Base-by-base conservation (phyloP, 306 rosid species). In the Inga leiocalycina region DNA sequence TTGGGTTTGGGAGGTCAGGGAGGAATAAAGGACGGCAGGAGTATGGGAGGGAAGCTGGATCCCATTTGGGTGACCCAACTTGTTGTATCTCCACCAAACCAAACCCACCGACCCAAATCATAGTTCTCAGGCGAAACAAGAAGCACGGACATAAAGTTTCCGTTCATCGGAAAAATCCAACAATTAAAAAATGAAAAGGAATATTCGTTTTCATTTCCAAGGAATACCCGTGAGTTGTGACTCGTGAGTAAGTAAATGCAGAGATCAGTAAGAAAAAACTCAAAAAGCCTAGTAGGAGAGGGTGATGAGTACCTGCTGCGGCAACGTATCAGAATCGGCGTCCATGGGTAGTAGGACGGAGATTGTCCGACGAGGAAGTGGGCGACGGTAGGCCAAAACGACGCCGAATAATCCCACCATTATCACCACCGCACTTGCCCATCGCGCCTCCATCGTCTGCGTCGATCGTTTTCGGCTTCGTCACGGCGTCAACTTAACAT, bases 271-370 rank as follows among this genome's bases (percentile, higher is more conserved):
- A 10, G 54, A 0, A 16, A 62, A 17, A 52, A 16, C n/a, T 17
- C 4, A n/a, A 6, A 35, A 34, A 0, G 71, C 37, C 19, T 4
- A 41, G 24, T 37, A 8, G 30, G 32, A 19, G 8, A 71, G 51
- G 11, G n/a, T 24, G 67, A 1, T 24, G 22, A 1, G 39, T 66
- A 88, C 89, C 85, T 88, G 91, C 54, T 88, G 89, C 9, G 91
- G 91, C 0, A 84, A 52, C 35, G 41, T 22, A 5, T 71, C 34
- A 69, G 81, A 34, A 9, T 2, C n/a, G 41, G 48, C 80, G 45
- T 72, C 80, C 4, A 12, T 24, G 35, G 44, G 22, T 4, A 73
- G 82, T 7, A 56, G 46, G 32, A 74, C 68, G 76, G 24, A 32
- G 49, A 82, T 10, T 22, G 76, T 68, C 49, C 66, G 24, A 4